A percentile compares a stretch with the other conserved stretches of the same genome.
Evolutionary conservation across 164 flowering plant species (phyloP).

Genomic region (Tetracentron sinense): DNA sequence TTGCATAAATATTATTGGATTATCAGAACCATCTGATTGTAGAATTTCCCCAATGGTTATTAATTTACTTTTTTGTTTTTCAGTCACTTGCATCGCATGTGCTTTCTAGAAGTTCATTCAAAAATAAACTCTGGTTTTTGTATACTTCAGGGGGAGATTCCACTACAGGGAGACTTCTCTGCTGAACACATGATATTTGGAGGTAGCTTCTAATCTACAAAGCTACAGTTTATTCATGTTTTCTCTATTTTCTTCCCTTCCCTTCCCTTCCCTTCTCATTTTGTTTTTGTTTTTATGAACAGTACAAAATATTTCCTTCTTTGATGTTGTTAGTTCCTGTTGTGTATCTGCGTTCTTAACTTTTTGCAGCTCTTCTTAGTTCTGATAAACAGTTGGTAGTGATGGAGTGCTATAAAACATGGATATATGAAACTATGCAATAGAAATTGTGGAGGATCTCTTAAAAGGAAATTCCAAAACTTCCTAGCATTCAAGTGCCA

Average conservation of each 20-base stretch:
- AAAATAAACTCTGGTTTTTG: not conserved
- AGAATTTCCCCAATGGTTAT: no score
- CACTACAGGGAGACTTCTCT: constrained; percentile 98
- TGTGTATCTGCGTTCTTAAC: not conserved
- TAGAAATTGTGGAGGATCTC: not conserved
- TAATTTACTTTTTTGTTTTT: no score
- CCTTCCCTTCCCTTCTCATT: no score
- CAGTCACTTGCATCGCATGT: no score
- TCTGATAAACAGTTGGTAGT: not conserved
- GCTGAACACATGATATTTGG: constrained; percentile 98
- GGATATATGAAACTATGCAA: not conserved
- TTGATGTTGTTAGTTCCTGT: not conserved
- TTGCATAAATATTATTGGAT: no score
- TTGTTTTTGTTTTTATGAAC: no score
- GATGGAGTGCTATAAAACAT: not conserved
- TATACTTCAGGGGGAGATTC: constrained; percentile 74
- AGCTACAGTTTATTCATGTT: not conserved
- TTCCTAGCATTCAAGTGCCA: not conserved
- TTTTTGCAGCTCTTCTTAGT: not conserved
- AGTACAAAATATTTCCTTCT: not conserved
- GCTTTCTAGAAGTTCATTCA: no score
- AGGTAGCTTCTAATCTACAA: constrained; percentile 33
- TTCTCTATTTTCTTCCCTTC: not conserved
- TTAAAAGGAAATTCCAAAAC: not conserved
- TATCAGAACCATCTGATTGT: no score